Evolutionary conservation across 148 eudicot genomes (phyloP).

Genomic region (Persicaria maculosa): DNA sequence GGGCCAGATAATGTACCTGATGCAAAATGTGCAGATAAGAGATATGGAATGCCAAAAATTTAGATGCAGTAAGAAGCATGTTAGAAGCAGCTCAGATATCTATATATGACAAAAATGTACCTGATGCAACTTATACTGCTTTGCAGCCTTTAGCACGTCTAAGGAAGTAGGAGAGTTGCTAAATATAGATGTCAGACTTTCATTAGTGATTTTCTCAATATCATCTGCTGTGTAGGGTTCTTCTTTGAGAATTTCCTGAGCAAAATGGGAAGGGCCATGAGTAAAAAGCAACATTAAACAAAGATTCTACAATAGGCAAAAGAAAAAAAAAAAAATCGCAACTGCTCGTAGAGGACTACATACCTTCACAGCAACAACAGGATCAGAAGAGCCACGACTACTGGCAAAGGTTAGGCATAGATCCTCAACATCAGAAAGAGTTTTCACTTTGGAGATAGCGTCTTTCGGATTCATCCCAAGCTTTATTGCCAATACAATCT

Average conservation of each 20-base stretch:
- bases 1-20: too few relatives aligned
- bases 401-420: conserved; percentile 71
- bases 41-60: background rate
- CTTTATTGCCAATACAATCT: conserved; percentile 82
- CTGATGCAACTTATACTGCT: conserved; percentile 70
- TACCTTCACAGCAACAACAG: conserved; percentile 86
- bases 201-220: conserved; percentile 50
- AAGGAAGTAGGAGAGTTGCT: conserved; percentile 71
- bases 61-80: background rate
- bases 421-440: conserved; percentile 97
- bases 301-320: background rate
- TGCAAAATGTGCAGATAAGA: background rate
- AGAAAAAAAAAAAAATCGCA: background rate
- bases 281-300: background rate
- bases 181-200: conserved; percentile 47
- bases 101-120: conserved; percentile 24
- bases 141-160: conserved; percentile 83
- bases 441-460: conserved; percentile 58
- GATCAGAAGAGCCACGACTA: conserved; percentile 68
- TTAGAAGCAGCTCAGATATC: background rate
- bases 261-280: background rate
- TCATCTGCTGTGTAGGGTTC: conserved; percentile 74
- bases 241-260: conserved; percentile 71
- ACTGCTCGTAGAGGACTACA: background rate
- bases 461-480: conserved; percentile 83